Evolutionary conservation across 495 filamentous ascomycete species (phyloP), one percentile per base, ranked within the genome.

Genomic region (Parmelia sp.): DNA sequence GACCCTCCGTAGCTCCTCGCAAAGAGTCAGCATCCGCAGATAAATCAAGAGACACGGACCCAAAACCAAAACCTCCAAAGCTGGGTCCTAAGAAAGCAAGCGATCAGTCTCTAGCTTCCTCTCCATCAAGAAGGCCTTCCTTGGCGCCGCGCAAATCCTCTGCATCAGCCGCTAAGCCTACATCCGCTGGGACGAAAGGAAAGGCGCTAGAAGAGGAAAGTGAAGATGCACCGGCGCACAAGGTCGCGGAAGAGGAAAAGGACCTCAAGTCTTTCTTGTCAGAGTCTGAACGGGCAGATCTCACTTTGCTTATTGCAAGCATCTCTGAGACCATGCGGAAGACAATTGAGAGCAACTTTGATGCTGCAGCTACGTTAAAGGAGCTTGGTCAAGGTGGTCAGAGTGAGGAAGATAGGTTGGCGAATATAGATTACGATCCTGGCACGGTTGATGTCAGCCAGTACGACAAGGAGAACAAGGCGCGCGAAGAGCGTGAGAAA

Each of bases 251-350:
- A 70, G 77, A 80, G 31, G 65, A 70, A 58, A 55, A 71, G 58
- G 69, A 66, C 69, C 70, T 83, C 47, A 80, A 76, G 36, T 80
- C 80, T 39, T 78, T 81, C 55, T 66, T 83, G 57, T 75, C 80
- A 65, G 77, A 77, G 45, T 74, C 77, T 31, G 76, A 83, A 60
- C 76, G 81, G 5, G 80, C 67, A 23, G 80, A 83, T 40, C 71
- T 83, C 45, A 81, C 77, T 9, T 69, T 79, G 7, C 74, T 83
- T 14, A 75, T 82, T 27, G 77, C 76, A 27, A 71, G 74, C 57
- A 73, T 77, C 19, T 73, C 72, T 36, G 71, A 76, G 63, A 74
- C 74, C 23, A 83, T 82, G 80, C 77, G 81, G 51, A 68, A 73
- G 49, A 60, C 61, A 0, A 71, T 82, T 35, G 66, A 76, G 23